Evolutionary conservation across 768 basidiomycete genomes (phyloP), one percentile per base, ranked within the genome.

Genomic region (Tylopilus intermedius): DNA sequence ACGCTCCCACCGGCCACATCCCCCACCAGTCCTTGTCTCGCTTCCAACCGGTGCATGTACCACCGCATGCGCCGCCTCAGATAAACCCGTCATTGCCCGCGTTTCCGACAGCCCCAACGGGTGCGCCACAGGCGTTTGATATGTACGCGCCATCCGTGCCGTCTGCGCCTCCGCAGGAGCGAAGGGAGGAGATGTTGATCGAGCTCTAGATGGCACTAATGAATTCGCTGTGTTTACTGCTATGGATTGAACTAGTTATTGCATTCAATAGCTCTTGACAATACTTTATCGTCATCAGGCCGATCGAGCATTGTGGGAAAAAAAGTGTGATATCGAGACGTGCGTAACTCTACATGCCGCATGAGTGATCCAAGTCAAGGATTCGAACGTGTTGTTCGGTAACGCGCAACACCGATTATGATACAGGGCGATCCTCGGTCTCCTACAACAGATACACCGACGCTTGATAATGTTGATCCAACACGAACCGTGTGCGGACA

Each of bases 91-190:
- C 69, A 30, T 66, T 88, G 6, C 80, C 86, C 0, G 76, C 77
- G 47, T 88, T 89, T 68, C 88, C 88, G 1, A 72, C 72, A 27
- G 86, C 72, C 6, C 88, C 87, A 5, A 85, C 83, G 4, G 71
- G 72, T 11, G 66, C 73, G 8, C 84, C 87, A 2, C 80, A 83
- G 62, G 48, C 72, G 5, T 81, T 77, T 64, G 67, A 78, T 26
- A 57, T 75, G 64, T 82, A 83, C 59, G 71, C 67, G 8, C 66
- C 79, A 5, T 72, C 82, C 15, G 72, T 71, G 43, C 75, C 80
- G 4, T 65, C 72, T 37, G 76, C 74, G 35, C 53, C 64, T 3
- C 79, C 80, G 45, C 76, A 78, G 54, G 83, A 86, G 55, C 79
- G 86, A 62, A 79, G 84, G 70, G 86, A 88, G 52, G 76, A 75